phyloP scores from a whole-genome alignment of 106 monocot genomes.

The Acorus calamus region DNA sequence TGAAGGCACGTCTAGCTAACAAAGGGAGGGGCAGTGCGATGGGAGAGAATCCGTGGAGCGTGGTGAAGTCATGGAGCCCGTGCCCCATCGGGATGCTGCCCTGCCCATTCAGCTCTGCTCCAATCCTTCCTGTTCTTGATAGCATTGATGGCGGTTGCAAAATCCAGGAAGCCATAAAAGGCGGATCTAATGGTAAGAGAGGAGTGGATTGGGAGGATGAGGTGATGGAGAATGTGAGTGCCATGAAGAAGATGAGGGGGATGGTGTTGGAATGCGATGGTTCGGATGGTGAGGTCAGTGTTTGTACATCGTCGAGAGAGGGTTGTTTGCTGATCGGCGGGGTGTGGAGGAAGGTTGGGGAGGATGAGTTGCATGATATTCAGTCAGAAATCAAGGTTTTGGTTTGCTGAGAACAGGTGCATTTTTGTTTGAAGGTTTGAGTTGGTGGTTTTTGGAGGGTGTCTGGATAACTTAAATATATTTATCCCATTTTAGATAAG shows the following conservation, averaged over 20 bases:
- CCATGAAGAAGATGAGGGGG: conserved; percentile 21
- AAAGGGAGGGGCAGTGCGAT: not conserved
- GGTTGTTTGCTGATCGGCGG: conserved; percentile 55
- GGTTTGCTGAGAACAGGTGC: not conserved
- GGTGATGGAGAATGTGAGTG: conserved; percentile 5
- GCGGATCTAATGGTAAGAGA: conserved; percentile 4
- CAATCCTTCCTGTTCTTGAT: conserved; percentile 48
- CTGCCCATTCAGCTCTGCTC: conserved; percentile 51
- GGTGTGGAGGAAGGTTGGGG: conserved; percentile 54
- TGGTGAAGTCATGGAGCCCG: conserved; percentile 57
- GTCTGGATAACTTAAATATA: too few relatives aligned
- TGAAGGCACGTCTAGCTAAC: conserved; percentile 21
- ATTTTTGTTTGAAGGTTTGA: too few relatives aligned
- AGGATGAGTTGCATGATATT: conserved; percentile 51
- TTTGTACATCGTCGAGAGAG: conserved; percentile 21
- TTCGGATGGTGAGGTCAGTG: not conserved
- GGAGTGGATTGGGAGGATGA: conserved; percentile 5
- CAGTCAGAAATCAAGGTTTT: conserved; percentile 42
- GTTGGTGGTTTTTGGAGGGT: too few relatives aligned
- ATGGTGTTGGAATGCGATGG: not conserved
- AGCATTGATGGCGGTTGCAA: not conserved
- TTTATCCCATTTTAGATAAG: too few relatives aligned
- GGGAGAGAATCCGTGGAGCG: conserved; percentile 21
- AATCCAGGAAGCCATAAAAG: not conserved
- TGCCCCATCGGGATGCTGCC: conserved; percentile 86